phyloP scores from a whole-genome alignment of 192 early-diverging fungal species.

The Entomortierella parvispora region DNA sequence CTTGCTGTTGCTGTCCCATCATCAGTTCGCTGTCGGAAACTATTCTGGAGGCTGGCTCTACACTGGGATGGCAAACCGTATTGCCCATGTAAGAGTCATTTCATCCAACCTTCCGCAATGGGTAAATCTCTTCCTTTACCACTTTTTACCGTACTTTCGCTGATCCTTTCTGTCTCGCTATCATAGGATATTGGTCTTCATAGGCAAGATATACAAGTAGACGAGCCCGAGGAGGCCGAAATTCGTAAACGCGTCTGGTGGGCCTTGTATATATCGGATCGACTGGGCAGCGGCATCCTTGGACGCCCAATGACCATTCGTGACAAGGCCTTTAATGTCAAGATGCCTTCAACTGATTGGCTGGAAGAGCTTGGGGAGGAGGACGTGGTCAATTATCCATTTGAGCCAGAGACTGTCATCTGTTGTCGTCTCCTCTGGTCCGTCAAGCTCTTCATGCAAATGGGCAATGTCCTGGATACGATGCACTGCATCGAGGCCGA shows the following conservation, averaged over 20 bases:
- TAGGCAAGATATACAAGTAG: conserved; percentile 12
- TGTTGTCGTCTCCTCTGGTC: conserved; percentile 30
- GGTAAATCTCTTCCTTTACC: background rate
- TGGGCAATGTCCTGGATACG: conserved; percentile 26
- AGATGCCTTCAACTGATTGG: conserved; percentile 35
- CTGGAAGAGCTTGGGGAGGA: conserved; percentile 14
- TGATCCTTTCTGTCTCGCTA: background rate
- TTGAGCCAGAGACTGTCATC: conserved; percentile 20
- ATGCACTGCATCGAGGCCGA: conserved; percentile 42
- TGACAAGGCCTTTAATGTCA: conserved; percentile 24
- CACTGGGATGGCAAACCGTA: conserved; percentile 59
- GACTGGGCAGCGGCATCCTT: conserved; percentile 22
- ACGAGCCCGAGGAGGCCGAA: conserved; percentile 25
- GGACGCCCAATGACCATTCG: conserved; percentile 21
- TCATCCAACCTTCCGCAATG: background rate
- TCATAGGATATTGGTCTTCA: conserved; percentile 40
- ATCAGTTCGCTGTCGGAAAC: conserved; percentile 73
- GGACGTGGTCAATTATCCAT: conserved; percentile 25
- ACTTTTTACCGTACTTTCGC: background rate
- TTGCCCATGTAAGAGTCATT: conserved; percentile 52
- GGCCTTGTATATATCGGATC: conserved; percentile 23
- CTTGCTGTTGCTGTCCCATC: conserved; percentile 69
- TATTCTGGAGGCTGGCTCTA: conserved; percentile 77
- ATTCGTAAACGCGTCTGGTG: conserved; percentile 37
- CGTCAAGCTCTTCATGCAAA: conserved; percentile 24